Percentiles rank a stretch among this genome's conserved stretches.
phyloP scores from a whole-genome alignment of 2,329 filamentous ascomycete species.

The Botrytis pseudocinerea region DNA sequence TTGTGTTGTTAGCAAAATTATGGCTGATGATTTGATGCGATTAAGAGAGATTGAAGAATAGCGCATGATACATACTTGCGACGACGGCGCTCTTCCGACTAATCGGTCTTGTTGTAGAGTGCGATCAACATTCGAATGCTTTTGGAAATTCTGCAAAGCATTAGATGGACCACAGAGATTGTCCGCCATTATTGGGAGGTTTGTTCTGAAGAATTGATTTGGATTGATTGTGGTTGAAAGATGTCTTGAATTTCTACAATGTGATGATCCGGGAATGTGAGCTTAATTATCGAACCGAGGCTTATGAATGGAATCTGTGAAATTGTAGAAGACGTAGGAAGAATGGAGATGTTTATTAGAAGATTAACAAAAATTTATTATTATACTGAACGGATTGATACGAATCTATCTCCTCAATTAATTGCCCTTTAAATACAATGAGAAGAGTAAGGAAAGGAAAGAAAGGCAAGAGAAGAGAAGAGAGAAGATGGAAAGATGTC shows the following conservation, averaged over 20 bases:
- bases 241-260: neutral
- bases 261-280: conserved; percentile 13
- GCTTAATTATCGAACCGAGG: neutral
- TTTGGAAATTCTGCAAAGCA: conserved; percentile 69
- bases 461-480: neutral
- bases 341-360: neutral
- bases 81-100: conserved; percentile 52
- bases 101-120: conserved; percentile 71
- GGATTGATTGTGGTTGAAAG: neutral
- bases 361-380: neutral
- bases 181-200: conserved; percentile 55
- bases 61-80: conserved; percentile 50
- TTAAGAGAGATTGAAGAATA: neutral
- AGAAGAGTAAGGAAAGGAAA: neutral
- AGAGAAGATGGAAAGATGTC: neutral
- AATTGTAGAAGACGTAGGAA: neutral
- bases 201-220: neutral
- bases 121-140: conserved; percentile 65
- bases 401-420: neutral
- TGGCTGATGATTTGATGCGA: conserved; percentile 4
- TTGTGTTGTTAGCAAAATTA: conserved; percentile 27
- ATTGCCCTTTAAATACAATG: neutral
- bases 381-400: neutral
- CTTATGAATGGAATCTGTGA: neutral
- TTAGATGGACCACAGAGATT: conserved; percentile 71